Evolutionary conservation across 2,329 filamentous ascomycete species (phyloP).

Genomic region (Aspergillus aculeatinus): DNA sequence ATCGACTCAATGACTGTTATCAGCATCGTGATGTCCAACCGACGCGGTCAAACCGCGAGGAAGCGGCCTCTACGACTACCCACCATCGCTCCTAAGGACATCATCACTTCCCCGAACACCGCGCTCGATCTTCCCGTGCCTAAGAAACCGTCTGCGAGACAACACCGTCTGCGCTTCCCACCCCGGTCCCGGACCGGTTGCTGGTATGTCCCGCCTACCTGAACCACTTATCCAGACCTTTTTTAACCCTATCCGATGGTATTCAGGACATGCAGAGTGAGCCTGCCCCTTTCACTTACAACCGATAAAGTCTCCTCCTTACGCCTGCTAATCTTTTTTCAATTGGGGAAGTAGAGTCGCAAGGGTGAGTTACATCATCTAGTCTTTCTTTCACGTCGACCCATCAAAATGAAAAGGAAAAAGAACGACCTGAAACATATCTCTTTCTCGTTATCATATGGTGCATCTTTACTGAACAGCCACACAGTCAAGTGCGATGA

Average conservation of each 20-base stretch:
- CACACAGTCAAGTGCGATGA: constrained; percentile 57
- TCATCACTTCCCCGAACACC: constrained; percentile 26
- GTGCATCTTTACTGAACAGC: not conserved
- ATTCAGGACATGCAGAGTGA: constrained; percentile 45
- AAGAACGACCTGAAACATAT: not conserved
- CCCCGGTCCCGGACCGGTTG: constrained; percentile 56
- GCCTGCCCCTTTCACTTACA: constrained; percentile 16
- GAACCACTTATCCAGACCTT: not conserved
- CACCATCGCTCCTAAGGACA: constrained; percentile 48
- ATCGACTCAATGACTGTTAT: constrained; percentile 31
- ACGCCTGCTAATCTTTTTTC: constrained; percentile 13
- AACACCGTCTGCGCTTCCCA: constrained; percentile 49
- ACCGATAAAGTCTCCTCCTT: not conserved
- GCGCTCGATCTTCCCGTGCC: constrained; percentile 20
- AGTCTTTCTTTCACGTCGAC: not conserved
- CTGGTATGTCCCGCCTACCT: constrained; percentile 41
- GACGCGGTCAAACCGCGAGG: constrained; percentile 36
- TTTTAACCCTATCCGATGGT: constrained; percentile 15
- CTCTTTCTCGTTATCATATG: not conserved
- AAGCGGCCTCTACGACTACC: constrained; percentile 42
- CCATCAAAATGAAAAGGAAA: not conserved
- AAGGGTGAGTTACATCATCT: constrained; percentile 35
- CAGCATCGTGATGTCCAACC: constrained; percentile 38
- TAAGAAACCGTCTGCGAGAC: constrained; percentile 33
- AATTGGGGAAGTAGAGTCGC: constrained; percentile 33